Conservation (phyloP, 106 monocot genomes). For the Phalaenopsis aphrodite region DNA sequence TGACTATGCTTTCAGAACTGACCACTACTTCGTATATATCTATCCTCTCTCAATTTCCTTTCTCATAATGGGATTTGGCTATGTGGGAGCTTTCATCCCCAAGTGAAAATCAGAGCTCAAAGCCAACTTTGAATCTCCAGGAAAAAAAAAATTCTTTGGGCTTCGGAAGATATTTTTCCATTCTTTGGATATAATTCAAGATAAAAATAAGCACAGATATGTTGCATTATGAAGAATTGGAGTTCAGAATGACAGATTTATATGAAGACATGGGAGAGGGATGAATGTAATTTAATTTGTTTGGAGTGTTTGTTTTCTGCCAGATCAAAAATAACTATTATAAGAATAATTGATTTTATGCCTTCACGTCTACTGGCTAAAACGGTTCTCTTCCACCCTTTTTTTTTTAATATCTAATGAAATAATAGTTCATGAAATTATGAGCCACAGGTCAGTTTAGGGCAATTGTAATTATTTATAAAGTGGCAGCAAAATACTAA, state of each 20-base stretch:
- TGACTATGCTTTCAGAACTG: slow-evolving; percentile 24
- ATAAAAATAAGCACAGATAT: not conserved
- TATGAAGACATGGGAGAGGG: not conserved
- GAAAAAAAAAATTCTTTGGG: too few relatives aligned
- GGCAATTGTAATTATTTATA: too few relatives aligned
- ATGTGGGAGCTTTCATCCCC: slow-evolving; percentile 27
- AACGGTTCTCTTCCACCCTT: too few relatives aligned
- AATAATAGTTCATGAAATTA: too few relatives aligned
- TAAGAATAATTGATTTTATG: too few relatives aligned
- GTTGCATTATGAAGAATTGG: not conserved
- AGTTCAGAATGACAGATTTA: not conserved
- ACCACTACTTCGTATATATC: slow-evolving; percentile 37
- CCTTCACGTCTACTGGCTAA: too few relatives aligned
- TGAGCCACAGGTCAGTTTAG: too few relatives aligned
- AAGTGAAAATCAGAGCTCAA: not conserved
- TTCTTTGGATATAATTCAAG: not conserved
- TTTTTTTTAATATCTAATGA: too few relatives aligned
- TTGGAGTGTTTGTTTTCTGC: too few relatives aligned
- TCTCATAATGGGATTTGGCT: slow-evolving; percentile 41
- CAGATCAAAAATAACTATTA: too few relatives aligned
- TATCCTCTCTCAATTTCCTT: slow-evolving; percentile 37
- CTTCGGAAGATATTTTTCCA: too few relatives aligned
- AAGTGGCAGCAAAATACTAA: too few relatives aligned
- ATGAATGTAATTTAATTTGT: not conserved
- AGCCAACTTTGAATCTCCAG: not conserved